Base-by-base conservation (phyloP, 805 yeast genomes). In the Torulaspora quercuum region DNA sequence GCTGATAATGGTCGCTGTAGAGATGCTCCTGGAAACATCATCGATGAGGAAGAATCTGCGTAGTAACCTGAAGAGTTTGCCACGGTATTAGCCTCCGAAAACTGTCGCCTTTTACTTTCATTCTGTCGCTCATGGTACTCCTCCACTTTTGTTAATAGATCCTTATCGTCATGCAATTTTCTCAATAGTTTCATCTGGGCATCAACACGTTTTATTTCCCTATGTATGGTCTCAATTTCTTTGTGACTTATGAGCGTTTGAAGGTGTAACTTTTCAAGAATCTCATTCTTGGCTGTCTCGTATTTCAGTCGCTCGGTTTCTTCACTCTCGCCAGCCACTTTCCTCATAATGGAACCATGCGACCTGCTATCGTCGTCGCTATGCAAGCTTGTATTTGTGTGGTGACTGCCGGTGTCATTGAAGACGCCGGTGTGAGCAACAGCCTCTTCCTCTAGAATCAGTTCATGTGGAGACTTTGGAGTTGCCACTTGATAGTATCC, bases 171-270 rank as follows among this genome's bases (percentile, higher is more conserved):
- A 39, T 66, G 69, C 20, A 67, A 37, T 15, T 69, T 69, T 35
- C 76, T 63, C 41, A 80, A 49, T 2, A 75, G 65, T 7, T 71
- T 61, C 68, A 80, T 61, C 45, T 78, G 79, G 1, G 80, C 68
- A 50, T 77, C 79, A 21, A 78, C 74, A 45, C 75, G 75, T 9
- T 70, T 68, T 1, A 78, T 65, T 46, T 79, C 84, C 25, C 68
- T 67, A 35, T 75, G 72, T 1, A 77, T 65, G 13, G 69, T 53
- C 24, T 67, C 61, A 29, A 71, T 53, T 52, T 80, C 84, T 39
- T 72, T 68, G 55, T 78, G 81, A 37, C 76, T 78, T 33, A 80
- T 57, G 18, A 80, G 50, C 8, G 79, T 75, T 46, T 79, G 84
- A 29, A 78, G 52, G 51, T 79, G 80, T 12, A 79, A 61, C 45